A percentile compares a stretch with the other conserved stretches of the same genome.
These are phyloP conservation scores for Hordeum vulgare DNA, from an alignment of 176 grass and related monocot species.

Conservation along the genomic window DNA sequence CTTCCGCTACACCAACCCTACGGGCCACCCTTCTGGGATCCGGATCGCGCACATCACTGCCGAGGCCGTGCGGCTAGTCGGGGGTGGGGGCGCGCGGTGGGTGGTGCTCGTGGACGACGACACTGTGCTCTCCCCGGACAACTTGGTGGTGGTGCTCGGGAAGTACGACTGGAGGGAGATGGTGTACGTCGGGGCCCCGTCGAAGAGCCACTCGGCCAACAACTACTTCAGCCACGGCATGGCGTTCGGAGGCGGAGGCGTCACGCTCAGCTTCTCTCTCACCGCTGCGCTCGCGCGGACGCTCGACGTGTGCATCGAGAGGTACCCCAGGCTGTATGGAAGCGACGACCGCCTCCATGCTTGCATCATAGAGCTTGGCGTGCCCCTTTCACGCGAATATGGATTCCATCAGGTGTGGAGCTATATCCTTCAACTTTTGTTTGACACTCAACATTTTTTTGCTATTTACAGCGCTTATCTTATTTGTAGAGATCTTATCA, in stretches of 20 bases:
- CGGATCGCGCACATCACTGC: conserved; percentile 80
- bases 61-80: conserved; percentile 69
- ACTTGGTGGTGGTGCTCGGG: neutral
- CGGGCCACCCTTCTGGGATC: conserved; percentile 85
- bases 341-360: no score
- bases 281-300: conserved; percentile 55
- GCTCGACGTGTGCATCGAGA: no score
- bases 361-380: conserved; percentile 79
- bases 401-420: no score
- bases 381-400: no score
- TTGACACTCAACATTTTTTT: no score
- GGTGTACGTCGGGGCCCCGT: conserved; percentile 78
- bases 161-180: conserved; percentile 97
- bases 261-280: conserved; percentile 80
- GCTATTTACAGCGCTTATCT: no score
- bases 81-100: no score
- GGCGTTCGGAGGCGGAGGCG: conserved; percentile 88
- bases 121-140: no score
- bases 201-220: conserved; percentile 90
- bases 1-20: conserved; percentile 91
- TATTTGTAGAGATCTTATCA: conserved; percentile 1
- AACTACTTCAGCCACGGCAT: conserved; percentile 94
- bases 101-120: no score
- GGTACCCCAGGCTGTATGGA: no score
- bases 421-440: no score